Percentiles rank a stretch among this genome's conserved stretches.
These are phyloP conservation scores for Dactylellina sp. DNA, from an alignment of 2,329 filamentous ascomycete species.

Conservation along the genomic window DNA sequence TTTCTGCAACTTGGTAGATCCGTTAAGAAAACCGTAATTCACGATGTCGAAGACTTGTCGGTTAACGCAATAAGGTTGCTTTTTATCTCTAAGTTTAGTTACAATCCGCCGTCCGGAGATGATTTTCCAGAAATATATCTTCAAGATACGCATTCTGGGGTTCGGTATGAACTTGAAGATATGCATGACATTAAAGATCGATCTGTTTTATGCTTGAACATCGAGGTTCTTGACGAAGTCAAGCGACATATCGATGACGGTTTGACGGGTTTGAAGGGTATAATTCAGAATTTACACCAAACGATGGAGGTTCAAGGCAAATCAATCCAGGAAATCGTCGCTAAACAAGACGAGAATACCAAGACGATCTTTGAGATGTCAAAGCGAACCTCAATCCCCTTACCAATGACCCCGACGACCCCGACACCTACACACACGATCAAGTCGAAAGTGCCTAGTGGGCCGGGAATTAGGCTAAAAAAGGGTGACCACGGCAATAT, in stretches of 20 bases:
- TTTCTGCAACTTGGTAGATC: constrained; percentile 97
- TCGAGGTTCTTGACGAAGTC: constrained; percentile 93
- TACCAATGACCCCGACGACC: constrained; percentile 51
- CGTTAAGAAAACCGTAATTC: constrained; percentile 92
- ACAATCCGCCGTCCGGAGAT: constrained; percentile 93
- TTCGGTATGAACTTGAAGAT: constrained; percentile 97
- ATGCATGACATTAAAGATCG: constrained; percentile 92
- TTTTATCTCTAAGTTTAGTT: constrained; percentile 99
- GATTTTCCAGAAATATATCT: constrained; percentile 98
- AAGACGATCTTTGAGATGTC: constrained; percentile 77
- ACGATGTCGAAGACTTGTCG: constrained; percentile 85
- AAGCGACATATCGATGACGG: constrained; percentile 96
- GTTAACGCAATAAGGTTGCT: constrained; percentile 90
- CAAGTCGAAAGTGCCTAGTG: constrained; percentile 12
- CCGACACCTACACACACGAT: constrained; percentile 31
- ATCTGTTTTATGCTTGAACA: constrained; percentile 91
- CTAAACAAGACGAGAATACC: constrained; percentile 87
- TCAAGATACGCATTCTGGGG: constrained; percentile 92
- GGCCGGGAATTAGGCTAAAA: constrained; percentile 22
- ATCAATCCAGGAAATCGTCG: constrained; percentile 85
- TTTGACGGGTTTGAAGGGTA: constrained; percentile 79
- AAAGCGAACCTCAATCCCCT: constrained; percentile 36
- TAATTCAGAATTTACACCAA: constrained; percentile 87
- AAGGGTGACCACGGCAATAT: constrained; percentile 43
- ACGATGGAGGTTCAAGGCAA: constrained; percentile 84